phyloP scores from a whole-genome alignment of 306 rosid species.

The Gastrolobium villosum region DNA sequence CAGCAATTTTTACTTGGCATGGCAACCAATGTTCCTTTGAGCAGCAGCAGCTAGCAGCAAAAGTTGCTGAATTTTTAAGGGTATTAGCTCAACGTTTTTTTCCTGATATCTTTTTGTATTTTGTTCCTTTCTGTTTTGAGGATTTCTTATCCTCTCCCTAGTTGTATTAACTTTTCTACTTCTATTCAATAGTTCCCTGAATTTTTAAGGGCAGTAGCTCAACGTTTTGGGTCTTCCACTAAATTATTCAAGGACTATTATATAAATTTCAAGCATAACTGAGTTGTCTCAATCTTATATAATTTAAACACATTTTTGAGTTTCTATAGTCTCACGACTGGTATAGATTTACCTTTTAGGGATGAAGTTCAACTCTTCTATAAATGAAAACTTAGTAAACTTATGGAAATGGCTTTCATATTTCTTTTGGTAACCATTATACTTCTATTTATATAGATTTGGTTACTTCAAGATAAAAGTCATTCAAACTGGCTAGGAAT shows the following conservation, averaged over 20 bases:
- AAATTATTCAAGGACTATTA: constrained; percentile 21
- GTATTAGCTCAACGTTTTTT: constrained; percentile 52
- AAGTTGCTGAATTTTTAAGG: constrained; percentile 91
- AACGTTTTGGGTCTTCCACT: constrained; percentile 22
- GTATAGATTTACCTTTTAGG: constrained; percentile 4
- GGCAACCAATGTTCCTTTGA: constrained; percentile 90
- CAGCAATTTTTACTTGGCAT: constrained; percentile 91
- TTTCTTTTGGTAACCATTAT: constrained; percentile 1
- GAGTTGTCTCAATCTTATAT: constrained; percentile 17
- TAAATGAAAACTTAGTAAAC: constrained; percentile 13
- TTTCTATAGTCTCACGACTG: constrained; percentile 10
- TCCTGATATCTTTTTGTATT: constrained; percentile 10
- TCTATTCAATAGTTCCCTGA: constrained; percentile 54
- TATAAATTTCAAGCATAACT: constrained; percentile 28
- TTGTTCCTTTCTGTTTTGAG: constrained; percentile 13
- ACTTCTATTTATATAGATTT: constrained; percentile 7
- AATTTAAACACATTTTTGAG: constrained; percentile 17
- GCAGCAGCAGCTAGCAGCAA: constrained; percentile 95
- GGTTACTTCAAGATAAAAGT: constrained; percentile 21
- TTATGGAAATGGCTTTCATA: constrained; percentile 16
- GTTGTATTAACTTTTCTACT: constrained; percentile 10
- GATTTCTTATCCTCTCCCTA: constrained; percentile 20
- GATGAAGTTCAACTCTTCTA: constrained; percentile 18
- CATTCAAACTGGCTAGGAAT: neutral
- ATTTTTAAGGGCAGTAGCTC: constrained; percentile 58